A percentile compares a stretch with the other conserved stretches of the same genome.
Evolutionary conservation across 2,329 filamentous ascomycete species (phyloP).

Genomic region (Mollisiaceae sp.): DNA sequence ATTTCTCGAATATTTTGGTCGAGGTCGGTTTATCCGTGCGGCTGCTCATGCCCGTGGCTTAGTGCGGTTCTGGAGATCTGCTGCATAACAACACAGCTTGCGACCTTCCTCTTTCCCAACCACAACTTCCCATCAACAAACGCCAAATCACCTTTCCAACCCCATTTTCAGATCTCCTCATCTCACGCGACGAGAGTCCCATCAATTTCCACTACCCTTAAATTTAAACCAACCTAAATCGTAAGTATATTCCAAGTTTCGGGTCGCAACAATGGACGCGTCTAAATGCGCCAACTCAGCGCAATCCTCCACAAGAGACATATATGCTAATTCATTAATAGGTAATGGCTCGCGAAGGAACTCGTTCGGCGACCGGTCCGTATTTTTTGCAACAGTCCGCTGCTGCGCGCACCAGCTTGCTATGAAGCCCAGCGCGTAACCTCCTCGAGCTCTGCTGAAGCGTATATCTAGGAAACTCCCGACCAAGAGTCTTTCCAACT

Average conservation of each 20-base stretch:
- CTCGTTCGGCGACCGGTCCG: slow-evolving; percentile 40
- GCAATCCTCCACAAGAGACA: slow-evolving; percentile 33
- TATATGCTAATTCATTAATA: slow-evolving; percentile 34
- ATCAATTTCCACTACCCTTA: slow-evolving; percentile 12
- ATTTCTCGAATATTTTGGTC: slow-evolving; percentile 18
- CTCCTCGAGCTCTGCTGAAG: slow-evolving; percentile 34
- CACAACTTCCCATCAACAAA: slow-evolving; percentile 32
- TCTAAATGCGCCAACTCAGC: slow-evolving; percentile 35
- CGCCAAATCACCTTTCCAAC: slow-evolving; percentile 23
- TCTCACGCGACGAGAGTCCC: slow-evolving; percentile 26
- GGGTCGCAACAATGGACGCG: slow-evolving; percentile 36
- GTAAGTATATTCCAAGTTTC: slow-evolving; percentile 36
- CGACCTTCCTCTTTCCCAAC: slow-evolving; percentile 24
- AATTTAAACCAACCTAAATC: slow-evolving; percentile 15
- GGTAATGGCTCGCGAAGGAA: slow-evolving; percentile 41
- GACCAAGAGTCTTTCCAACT: slow-evolving; percentile 38
- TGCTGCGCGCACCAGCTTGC: slow-evolving; percentile 24
- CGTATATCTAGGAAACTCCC: slow-evolving; percentile 37
- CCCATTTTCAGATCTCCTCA: slow-evolving; percentile 16
- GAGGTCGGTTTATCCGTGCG: slow-evolving; percentile 31
- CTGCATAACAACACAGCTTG: slow-evolving; percentile 35
- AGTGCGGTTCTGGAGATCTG: slow-evolving; percentile 21
- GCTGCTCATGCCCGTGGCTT: slow-evolving; percentile 26
- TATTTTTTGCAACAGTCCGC: slow-evolving; percentile 21
- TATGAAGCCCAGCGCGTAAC: slow-evolving; percentile 36